Evolutionary conservation across 192 early-diverging fungal species (phyloP).

Genomic region (Dimargaris verticillata): DNA sequence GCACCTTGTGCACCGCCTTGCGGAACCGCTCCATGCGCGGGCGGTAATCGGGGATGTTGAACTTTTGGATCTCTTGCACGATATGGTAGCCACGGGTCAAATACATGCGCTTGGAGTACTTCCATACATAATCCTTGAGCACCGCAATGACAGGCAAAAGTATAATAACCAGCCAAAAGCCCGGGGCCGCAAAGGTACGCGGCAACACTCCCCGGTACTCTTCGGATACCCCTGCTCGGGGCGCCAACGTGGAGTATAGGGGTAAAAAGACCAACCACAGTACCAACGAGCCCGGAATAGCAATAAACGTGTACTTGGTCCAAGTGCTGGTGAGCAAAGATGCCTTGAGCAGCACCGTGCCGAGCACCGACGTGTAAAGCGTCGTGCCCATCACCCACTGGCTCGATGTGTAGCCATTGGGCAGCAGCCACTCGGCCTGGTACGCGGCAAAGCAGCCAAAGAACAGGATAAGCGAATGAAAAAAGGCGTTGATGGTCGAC

Average conservation of each 20-base stretch:
- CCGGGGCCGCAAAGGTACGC: slow-evolving; percentile 41
- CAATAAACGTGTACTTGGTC: slow-evolving; percentile 88
- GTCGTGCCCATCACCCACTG: slow-evolving; percentile 85
- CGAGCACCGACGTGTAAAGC: slow-evolving; percentile 75
- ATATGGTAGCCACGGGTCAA: slow-evolving; percentile 77
- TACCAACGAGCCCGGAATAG: slow-evolving; percentile 74
- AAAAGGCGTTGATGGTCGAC: slow-evolving; percentile 83
- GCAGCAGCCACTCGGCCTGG: slow-evolving; percentile 45
- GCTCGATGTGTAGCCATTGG: slow-evolving; percentile 54
- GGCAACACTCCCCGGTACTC: slow-evolving; percentile 60
- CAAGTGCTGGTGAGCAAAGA: slow-evolving; percentile 77
- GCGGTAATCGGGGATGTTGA: slow-evolving; percentile 95
- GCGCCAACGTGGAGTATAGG: slow-evolving; percentile 59
- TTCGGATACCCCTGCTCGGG: slow-evolving; percentile 42
- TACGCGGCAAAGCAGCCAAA: slow-evolving; percentile 48
- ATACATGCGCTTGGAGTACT: slow-evolving; percentile 76
- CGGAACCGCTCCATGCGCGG: slow-evolving; percentile 97
- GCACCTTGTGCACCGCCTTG: slow-evolving; percentile 97
- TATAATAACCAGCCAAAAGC: slow-evolving; percentile 79
- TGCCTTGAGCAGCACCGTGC: slow-evolving; percentile 80
- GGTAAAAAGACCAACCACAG: slow-evolving; percentile 84
- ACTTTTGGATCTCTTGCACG: slow-evolving; percentile 98
- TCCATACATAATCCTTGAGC: slow-evolving; percentile 83
- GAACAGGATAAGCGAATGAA: slow-evolving; percentile 78
- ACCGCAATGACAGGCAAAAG: slow-evolving; percentile 73